These are phyloP conservation scores for Tolypocladium inflatum DNA, from an alignment of 2,329 filamentous ascomycete genomes.

Conservation along the genomic window DNA sequence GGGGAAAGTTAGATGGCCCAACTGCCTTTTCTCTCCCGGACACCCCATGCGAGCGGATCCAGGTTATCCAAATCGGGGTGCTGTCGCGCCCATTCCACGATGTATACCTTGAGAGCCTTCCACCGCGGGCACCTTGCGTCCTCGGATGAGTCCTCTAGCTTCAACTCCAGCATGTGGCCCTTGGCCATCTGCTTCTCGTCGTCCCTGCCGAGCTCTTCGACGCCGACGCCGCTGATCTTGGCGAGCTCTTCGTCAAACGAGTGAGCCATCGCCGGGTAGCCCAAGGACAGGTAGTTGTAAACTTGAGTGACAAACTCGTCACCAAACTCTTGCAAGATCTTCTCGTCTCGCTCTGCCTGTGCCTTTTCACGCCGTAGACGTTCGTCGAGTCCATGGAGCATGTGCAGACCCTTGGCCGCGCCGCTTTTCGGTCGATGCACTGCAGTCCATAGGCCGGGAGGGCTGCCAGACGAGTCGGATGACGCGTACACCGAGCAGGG, in stretches of 20 bases:
- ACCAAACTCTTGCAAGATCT: conserved; percentile 59
- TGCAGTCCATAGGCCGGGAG: conserved; percentile 7
- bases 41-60: conserved; percentile 56
- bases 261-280: conserved; percentile 78
- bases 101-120: conserved; percentile 75
- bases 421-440: conserved; percentile 18
- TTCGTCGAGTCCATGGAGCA: conserved; percentile 42
- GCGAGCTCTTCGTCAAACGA: conserved; percentile 78
- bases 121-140: conserved; percentile 59
- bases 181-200: conserved; percentile 53
- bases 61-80: conserved; percentile 63
- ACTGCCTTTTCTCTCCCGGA: conserved; percentile 56
- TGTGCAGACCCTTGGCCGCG: conserved; percentile 34
- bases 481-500: conserved; percentile 19
- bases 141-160: conserved; percentile 28
- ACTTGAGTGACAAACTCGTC: conserved; percentile 89
- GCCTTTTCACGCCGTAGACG: conserved; percentile 39
- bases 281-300: conserved; percentile 91
- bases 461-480: conserved; percentile 10
- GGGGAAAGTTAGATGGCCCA: conserved; percentile 51
- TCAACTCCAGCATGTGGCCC: conserved; percentile 62
- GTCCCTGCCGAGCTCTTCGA: conserved; percentile 61
- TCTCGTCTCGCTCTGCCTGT: conserved; percentile 39
- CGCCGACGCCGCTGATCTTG: conserved; percentile 63
- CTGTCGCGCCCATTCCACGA: conserved; percentile 82